A percentile compares a stretch with the other conserved stretches of the same genome.
These are phyloP conservation scores for Liquidambar formosana DNA, from an alignment of 164 flowering plant species.

Conservation along the genomic window DNA sequence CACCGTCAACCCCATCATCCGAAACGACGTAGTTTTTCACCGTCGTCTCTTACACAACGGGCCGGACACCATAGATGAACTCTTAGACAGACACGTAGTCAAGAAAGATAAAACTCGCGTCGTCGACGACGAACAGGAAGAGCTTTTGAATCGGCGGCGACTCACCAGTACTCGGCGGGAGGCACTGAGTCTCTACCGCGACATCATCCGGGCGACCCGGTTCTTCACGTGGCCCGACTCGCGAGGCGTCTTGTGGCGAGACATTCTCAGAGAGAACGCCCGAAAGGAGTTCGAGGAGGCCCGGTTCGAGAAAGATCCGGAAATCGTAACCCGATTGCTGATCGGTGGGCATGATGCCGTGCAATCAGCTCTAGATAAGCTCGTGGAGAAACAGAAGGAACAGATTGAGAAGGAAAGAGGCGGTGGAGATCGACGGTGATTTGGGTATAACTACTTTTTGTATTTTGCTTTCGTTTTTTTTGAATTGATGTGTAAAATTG, in stretches of 20 bases:
- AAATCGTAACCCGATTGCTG: constrained; percentile 59
- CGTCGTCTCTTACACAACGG: constrained; percentile 53
- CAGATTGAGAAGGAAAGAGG: constrained; percentile 50
- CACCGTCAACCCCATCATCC: neutral
- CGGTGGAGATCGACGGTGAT: constrained; percentile 30
- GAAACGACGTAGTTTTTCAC: neutral
- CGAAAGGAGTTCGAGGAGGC: constrained; percentile 76
- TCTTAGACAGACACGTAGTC: constrained; percentile 63
- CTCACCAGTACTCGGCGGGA: constrained; percentile 71
- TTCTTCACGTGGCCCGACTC: constrained; percentile 72
- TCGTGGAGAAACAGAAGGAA: constrained; percentile 72
- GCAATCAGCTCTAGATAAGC: constrained; percentile 68
- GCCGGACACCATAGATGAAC: constrained; percentile 83
- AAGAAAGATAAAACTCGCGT: constrained; percentile 39
- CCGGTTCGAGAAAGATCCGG: constrained; percentile 73
- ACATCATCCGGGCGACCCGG: constrained; percentile 68
- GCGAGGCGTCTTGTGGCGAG: constrained; percentile 67
- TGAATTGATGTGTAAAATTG: neutral
- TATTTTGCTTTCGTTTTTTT: neutral
- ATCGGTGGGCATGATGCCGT: constrained; percentile 79
- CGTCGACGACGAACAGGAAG: constrained; percentile 53
- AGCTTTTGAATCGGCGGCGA: constrained; percentile 40
- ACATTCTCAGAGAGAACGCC: constrained; percentile 69
- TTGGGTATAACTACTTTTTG: neutral
- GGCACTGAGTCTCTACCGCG: constrained; percentile 69